Base-by-base conservation (phyloP, 2,329 filamentous ascomycete genomes). In the Penicillium sp. region DNA sequence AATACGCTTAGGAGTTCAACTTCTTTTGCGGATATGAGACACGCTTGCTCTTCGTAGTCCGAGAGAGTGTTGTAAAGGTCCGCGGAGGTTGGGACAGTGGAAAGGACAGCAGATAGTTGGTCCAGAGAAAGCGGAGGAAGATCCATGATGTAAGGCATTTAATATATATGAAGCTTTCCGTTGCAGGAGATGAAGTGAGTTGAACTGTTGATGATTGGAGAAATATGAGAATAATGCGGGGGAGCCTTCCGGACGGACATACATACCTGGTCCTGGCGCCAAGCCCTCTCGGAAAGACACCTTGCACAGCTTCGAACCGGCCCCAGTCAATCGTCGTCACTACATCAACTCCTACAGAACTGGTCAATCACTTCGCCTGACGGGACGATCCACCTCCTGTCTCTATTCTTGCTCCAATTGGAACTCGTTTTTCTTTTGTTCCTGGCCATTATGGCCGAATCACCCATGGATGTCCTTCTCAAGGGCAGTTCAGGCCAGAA, bases 401-500 rank as follows among this genome's bases (percentile, higher is more conserved):
- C 62, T 69, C 61, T 68, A 65, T 61, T 67, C 69, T 64, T 58
- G 58, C 64, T 62, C 46, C 67, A 58, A 69, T 66, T 73, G 71
- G 70, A 70, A 71, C 73, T 72, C 69, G 65, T 69, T 67, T 67
- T 68, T 64, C 66, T 67, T 67, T 58, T 60, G 51, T 58, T 45
- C 56, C 66, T 71, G 78, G 78, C 78, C 78, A 75, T 75, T 67
- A 82, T 82, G 80, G 79, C 79, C 73, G 70, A 74, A 61, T 72
- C 76, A 73, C 73, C 78, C 67, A 69, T 86, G 74, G 82, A 84
- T 69, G 78, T 83, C 72, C 84, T 95, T 76, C 86, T 92, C 76
- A 88, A 91, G 83, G 91, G 91, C 77, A 90, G 88, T 76, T 91
- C 90, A 71, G 89, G 89, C 73, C 86, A 89, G 79, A 97, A 89